Conservation (phyloP, 2,329 filamentous ascomycete species). For the Diplodia seriata region DNA sequence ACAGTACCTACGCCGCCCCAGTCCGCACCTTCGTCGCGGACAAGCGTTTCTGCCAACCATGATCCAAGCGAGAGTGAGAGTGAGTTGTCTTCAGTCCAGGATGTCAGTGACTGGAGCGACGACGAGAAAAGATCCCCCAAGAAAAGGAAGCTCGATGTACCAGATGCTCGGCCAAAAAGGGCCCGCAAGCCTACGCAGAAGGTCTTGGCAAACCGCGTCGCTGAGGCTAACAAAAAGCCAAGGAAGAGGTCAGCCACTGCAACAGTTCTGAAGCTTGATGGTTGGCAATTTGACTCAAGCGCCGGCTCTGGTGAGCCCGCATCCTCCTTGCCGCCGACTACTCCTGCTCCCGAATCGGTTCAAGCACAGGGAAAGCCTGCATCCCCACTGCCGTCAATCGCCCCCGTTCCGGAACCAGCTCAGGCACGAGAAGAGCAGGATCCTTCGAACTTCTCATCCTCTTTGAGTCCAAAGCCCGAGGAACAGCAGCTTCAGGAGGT, state of each 20-base stretch:
- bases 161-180: neutral
- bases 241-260: neutral
- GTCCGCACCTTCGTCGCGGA: neutral
- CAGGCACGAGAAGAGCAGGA: too few relatives aligned
- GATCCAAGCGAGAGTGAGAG: slow-evolving; percentile 2
- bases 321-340: neutral
- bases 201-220: neutral
- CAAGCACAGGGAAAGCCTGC: too few relatives aligned
- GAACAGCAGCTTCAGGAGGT: too few relatives aligned
- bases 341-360: neutral
- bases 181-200: neutral
- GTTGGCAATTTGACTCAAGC: neutral
- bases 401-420: neutral
- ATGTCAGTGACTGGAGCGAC: slow-evolving; percentile 6
- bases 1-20: neutral
- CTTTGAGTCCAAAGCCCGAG: too few relatives aligned
- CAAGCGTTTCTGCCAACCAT: neutral
- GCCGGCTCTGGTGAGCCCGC: neutral
- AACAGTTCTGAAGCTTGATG: neutral
- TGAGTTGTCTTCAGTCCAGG: neutral
- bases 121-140: neutral
- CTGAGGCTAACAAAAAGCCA: neutral
- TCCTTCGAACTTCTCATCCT: too few relatives aligned
- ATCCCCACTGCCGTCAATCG: neutral
- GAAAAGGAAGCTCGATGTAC: neutral